Evolutionary conservation across 106 monocot species (phyloP).

Genomic region (Chionographis japonica): DNA sequence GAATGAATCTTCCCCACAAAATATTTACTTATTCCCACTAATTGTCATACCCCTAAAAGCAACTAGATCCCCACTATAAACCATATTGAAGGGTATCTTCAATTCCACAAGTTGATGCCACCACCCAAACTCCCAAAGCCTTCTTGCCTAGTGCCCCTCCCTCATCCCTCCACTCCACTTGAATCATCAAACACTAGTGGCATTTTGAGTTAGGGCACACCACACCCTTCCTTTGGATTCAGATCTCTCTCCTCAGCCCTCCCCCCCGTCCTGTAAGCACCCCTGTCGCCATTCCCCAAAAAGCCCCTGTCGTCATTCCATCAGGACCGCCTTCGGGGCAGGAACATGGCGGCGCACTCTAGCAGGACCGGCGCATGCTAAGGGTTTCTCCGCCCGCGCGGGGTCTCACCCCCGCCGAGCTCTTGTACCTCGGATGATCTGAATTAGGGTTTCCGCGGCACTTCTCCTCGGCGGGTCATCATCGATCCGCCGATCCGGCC

Average conservation of each 20-base stretch:
- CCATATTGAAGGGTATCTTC: too few species aligned
- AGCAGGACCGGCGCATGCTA: background rate
- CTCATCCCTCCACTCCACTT: too few species aligned
- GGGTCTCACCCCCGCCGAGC: background rate
- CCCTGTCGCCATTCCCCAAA: slow-evolving; percentile 19
- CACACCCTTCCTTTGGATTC: too few species aligned
- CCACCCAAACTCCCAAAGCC: too few species aligned
- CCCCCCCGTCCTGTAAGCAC: background rate
- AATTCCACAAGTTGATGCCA: too few species aligned
- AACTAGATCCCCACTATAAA: too few species aligned
- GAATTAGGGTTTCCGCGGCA: background rate
- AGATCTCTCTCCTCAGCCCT: background rate
- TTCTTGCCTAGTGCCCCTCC: too few species aligned
- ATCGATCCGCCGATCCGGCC: slow-evolving; percentile 3
- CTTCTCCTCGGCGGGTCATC: background rate
- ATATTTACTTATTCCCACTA: too few species aligned
- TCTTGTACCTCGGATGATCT: background rate
- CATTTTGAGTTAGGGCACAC: too few species aligned
- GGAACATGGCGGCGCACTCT: background rate
- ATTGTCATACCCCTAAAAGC: too few species aligned
- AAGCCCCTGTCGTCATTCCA: slow-evolving; percentile 22
- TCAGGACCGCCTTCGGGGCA: slow-evolving; percentile 1
- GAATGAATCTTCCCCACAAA: too few species aligned
- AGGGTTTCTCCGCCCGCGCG: background rate
- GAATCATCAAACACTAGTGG: too few species aligned